Conservation (phyloP, 495 filamentous ascomycete genomes). For the Talaromyces nanjingensis region DNA sequence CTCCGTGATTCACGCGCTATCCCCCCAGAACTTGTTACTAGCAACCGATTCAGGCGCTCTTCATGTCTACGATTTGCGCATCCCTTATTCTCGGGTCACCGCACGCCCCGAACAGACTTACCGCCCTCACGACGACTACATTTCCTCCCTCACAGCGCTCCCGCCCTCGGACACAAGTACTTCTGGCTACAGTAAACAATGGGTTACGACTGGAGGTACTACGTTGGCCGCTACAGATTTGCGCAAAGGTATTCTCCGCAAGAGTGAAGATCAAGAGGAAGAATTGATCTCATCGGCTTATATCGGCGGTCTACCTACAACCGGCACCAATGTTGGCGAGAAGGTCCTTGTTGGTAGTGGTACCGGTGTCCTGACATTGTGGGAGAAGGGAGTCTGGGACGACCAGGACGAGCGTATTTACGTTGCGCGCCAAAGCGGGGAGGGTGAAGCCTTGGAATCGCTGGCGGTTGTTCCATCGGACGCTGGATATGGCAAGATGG, state of each 20-base stretch:
- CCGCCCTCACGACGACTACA: conserved; percentile 84
- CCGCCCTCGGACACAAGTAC: conserved; percentile 71
- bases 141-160: conserved; percentile 80
- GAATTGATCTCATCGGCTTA: conserved; percentile 76
- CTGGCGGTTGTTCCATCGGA: conserved; percentile 59
- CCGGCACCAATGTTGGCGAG: conserved; percentile 57
- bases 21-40: conserved; percentile 80
- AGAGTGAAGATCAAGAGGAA: conserved; percentile 89
- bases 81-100: conserved; percentile 46
- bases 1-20: conserved; percentile 70
- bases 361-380: conserved; percentile 76
- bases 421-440: conserved; percentile 48
- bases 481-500: conserved; percentile 58
- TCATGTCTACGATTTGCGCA: conserved; percentile 85
- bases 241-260: conserved; percentile 70
- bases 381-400: conserved; percentile 91
- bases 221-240: conserved; percentile 86
- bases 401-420: conserved; percentile 86
- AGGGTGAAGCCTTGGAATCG: conserved; percentile 65
- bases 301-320: conserved; percentile 58
- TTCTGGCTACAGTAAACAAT: conserved; percentile 83
- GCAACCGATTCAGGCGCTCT: conserved; percentile 84
- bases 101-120: conserved; percentile 68
- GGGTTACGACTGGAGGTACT: conserved; percentile 83
- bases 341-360: conserved; percentile 76